A percentile compares a stretch with the other conserved stretches of the same genome.
phyloP scores from a whole-genome alignment of 1,139 yeast species.

The Geotrichum aggregatum region DNA sequence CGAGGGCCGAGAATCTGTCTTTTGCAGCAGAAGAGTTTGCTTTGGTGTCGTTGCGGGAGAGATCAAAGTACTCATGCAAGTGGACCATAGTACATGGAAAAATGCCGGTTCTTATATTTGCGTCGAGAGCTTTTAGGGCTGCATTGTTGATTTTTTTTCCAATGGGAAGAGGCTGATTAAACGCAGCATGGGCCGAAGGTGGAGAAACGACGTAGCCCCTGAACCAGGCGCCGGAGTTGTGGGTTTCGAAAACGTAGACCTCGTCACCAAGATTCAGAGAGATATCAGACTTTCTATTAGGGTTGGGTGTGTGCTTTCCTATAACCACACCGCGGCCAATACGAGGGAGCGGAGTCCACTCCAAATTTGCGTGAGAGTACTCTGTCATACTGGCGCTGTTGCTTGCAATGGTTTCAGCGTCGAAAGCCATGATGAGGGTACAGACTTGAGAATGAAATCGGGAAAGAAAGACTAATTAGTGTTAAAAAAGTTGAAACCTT shows the following conservation, averaged over 20 bases:
- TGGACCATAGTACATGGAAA: constrained; percentile 33
- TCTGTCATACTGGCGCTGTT: constrained; percentile 4
- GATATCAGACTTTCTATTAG: constrained; percentile 20
- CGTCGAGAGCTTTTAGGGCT: constrained; percentile 31
- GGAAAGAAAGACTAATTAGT: background rate
- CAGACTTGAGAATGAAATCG: background rate
- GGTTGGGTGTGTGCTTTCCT: constrained; percentile 28
- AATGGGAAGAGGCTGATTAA: constrained; percentile 31
- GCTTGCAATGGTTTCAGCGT: constrained; percentile 1
- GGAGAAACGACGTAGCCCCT: constrained; percentile 58
- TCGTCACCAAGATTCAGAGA: constrained; percentile 73
- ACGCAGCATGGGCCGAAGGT: constrained; percentile 33
- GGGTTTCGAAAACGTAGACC: constrained; percentile 69
- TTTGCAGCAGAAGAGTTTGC: constrained; percentile 14
- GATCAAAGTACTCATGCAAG: constrained; percentile 33
- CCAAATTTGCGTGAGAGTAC: constrained; percentile 18
- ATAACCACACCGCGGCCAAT: constrained; percentile 33
- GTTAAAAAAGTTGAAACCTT: background rate
- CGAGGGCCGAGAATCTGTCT: constrained; percentile 16
- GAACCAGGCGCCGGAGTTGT: constrained; percentile 60
- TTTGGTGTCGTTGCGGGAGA: constrained; percentile 18
- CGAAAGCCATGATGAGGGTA: constrained; percentile 2
- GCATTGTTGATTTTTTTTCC: constrained; percentile 28
- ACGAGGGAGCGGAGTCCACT: constrained; percentile 44
- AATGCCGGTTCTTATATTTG: constrained; percentile 31